phyloP scores from a whole-genome alignment of 768 basidiomycete genomes.

The Lactifluus piperatus region DNA sequence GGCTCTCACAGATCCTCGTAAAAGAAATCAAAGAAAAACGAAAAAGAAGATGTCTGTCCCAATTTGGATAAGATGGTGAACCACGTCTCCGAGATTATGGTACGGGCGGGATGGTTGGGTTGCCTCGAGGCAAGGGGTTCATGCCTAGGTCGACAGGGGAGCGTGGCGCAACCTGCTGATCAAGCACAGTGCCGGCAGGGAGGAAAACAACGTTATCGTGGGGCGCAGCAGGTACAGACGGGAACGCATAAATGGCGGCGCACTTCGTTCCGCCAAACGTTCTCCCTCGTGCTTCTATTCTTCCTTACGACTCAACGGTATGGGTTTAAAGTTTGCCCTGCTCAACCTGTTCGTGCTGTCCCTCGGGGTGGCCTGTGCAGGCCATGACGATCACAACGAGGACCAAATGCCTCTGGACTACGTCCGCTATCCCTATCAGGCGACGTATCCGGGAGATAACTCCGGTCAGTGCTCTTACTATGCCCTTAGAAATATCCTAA shows the following conservation, averaged over 20 bases:
- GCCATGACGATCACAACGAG: constrained; percentile 32
- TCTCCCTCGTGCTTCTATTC: neutral
- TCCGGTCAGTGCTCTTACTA: constrained; percentile 36
- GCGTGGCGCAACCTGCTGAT: neutral
- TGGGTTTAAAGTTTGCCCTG: neutral
- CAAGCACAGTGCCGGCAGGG: neutral
- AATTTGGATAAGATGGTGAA: neutral
- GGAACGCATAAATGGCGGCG: constrained; percentile 4
- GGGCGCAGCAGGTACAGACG: neutral
- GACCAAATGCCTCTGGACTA: constrained; percentile 61
- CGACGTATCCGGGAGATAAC: constrained; percentile 44
- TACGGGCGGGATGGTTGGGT: neutral
- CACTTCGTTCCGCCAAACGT: neutral
- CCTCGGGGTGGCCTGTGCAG: constrained; percentile 20
- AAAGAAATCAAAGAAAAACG: neutral
- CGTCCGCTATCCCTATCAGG: constrained; percentile 57
- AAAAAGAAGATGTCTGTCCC: neutral
- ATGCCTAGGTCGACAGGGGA: constrained; percentile 2
- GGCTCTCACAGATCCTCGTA: neutral
- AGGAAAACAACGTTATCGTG: neutral
- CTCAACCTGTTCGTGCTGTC: constrained; percentile 2
- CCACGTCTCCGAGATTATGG: neutral
- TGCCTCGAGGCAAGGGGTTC: constrained; percentile 7
- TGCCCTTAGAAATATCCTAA: neutral
- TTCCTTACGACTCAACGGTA: neutral